These are phyloP conservation scores for Zanthoxylum bungeanum DNA, from an alignment of 345 rosid genomes.

Conservation along the genomic window DNA sequence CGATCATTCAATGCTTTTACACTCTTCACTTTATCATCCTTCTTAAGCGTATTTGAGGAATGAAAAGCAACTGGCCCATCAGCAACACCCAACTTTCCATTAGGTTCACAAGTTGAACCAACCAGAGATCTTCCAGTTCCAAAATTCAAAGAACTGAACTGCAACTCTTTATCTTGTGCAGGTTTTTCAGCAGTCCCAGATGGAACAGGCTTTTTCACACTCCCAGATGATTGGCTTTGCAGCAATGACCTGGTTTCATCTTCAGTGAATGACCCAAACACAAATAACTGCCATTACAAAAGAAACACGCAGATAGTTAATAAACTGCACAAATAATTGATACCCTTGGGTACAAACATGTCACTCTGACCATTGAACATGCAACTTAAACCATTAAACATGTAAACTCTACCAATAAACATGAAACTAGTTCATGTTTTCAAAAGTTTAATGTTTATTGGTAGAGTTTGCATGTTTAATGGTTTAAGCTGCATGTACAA, in stretches of 20 bases:
- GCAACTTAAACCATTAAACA: no score
- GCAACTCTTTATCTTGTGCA: constrained; percentile 36
- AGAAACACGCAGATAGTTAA: constrained; percentile 9
- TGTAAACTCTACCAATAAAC: no score
- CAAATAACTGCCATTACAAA: constrained; percentile 37
- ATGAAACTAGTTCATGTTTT: no score
- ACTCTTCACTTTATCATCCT: constrained; percentile 24
- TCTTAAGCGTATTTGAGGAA: constrained; percentile 27
- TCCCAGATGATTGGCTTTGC: constrained; percentile 37
- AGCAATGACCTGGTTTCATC: constrained; percentile 70
- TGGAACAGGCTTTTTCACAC: constrained; percentile 38
- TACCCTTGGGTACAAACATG: no score
- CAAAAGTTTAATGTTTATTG: no score
- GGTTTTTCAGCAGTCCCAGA: constrained; percentile 40
- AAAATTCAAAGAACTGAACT: constrained; percentile 47
- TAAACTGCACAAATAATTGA: no score
- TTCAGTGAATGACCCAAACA: constrained; percentile 93
- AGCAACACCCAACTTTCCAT: constrained; percentile 21
- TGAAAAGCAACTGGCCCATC: constrained; percentile 34
- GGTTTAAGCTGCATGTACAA: no score
- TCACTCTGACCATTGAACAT: no score
- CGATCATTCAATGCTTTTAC: constrained; percentile 20
- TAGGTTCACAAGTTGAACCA: constrained; percentile 33
- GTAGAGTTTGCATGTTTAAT: no score
- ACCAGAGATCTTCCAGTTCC: constrained; percentile 37